Conservation (phyloP, 169 alveolate genomes). For the Plasmodium malariae region DNA sequence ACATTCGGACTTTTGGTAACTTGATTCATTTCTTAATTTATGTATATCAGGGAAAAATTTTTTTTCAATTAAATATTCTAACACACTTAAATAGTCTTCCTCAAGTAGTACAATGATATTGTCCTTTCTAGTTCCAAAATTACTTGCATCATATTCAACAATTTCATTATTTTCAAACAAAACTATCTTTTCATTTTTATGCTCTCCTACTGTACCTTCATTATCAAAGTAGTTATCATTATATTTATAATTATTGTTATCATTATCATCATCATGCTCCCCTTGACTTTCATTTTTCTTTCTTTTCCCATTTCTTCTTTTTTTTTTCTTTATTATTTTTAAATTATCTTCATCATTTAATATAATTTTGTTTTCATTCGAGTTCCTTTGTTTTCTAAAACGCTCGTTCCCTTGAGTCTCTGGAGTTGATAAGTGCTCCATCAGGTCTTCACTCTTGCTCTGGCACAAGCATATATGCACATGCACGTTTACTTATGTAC, state of each 20-base stretch:
- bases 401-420: not conserved
- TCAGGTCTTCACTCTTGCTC: too few relatives aligned
- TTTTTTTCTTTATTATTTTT: slow-evolving; percentile 1
- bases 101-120: slow-evolving; percentile 74
- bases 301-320: not conserved
- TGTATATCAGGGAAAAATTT: slow-evolving; percentile 82
- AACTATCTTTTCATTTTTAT: slow-evolving; percentile 42
- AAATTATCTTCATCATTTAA: not conserved
- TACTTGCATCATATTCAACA: slow-evolving; percentile 48
- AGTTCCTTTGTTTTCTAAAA: not conserved
- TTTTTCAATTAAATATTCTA: slow-evolving; percentile 83
- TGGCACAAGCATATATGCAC: too few relatives aligned
- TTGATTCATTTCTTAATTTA: slow-evolving; percentile 59
- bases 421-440: too few relatives aligned
- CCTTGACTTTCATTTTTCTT: not conserved
- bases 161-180: slow-evolving; percentile 55
- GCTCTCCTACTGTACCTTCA: not conserved
- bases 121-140: slow-evolving; percentile 5
- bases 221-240: not conserved
- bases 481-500: too few relatives aligned
- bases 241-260: not conserved
- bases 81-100: slow-evolving; percentile 84
- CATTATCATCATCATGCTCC: not conserved
- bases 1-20: slow-evolving; percentile 18
- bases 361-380: slow-evolving; percentile 18